A percentile compares a stretch with the other conserved stretches of the same genome.
These are phyloP conservation scores for Meredithiella fracta DNA, from an alignment of 2,329 filamentous ascomycete species.

Conservation along the genomic window DNA sequence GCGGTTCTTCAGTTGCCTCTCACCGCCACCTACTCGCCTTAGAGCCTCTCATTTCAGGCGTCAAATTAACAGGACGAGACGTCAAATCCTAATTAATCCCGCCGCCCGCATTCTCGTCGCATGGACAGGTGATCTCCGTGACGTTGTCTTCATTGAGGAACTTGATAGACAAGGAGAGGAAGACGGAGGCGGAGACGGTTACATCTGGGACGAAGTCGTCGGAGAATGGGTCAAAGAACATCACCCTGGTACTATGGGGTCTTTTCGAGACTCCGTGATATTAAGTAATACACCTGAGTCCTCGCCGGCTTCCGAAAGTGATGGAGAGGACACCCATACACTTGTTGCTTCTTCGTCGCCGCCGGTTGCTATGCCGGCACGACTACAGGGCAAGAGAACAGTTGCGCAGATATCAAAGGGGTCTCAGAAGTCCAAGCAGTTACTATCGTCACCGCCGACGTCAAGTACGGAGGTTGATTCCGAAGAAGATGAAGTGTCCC, in stretches of 20 bases:
- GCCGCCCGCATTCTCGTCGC: slow-evolving; percentile 36
- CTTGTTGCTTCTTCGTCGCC: too few relatives aligned
- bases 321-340: too few relatives aligned
- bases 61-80: slow-evolving; percentile 21
- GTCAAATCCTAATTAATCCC: slow-evolving; percentile 26
- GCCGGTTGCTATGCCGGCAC: too few relatives aligned
- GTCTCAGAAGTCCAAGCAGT: too few relatives aligned
- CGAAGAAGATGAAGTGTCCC: too few relatives aligned
- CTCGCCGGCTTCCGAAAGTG: too few relatives aligned
- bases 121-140: slow-evolving; percentile 34
- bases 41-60: slow-evolving; percentile 24
- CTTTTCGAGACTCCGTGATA: too few relatives aligned
- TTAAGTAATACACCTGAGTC: too few relatives aligned
- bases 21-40: slow-evolving; percentile 25
- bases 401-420: too few relatives aligned
- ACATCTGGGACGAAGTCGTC: slow-evolving; percentile 27
- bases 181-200: slow-evolving; percentile 18
- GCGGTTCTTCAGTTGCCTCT: slow-evolving; percentile 24
- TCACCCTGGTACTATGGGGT: not conserved
- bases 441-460: too few relatives aligned
- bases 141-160: slow-evolving; percentile 37
- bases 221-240: slow-evolving; percentile 23
- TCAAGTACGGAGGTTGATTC: too few relatives aligned
- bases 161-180: slow-evolving; percentile 17
- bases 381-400: too few relatives aligned